phyloP scores from a whole-genome alignment of 306 rosid genomes.

The Styphnolobium japonicum region DNA sequence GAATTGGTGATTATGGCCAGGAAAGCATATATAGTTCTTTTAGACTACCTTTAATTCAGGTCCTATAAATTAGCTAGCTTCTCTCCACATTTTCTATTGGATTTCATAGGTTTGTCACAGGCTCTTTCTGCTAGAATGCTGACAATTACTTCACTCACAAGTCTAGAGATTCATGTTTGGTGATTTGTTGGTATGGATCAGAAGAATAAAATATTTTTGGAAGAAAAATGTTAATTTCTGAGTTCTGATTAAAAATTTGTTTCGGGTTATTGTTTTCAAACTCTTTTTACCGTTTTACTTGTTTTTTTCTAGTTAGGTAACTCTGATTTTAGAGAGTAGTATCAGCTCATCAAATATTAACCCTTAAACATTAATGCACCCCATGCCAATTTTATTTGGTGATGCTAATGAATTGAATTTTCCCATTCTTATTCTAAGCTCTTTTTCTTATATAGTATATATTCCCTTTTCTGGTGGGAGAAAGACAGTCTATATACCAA shows the following conservation, averaged over 20 bases:
- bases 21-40: background rate
- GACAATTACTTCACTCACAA: background rate
- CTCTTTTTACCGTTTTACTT: background rate
- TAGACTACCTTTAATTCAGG: background rate
- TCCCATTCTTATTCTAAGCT: background rate
- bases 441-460: background rate
- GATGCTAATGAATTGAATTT: no score
- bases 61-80: background rate
- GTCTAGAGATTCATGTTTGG: background rate
- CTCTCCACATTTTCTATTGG: background rate
- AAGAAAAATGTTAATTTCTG: background rate
- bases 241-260: background rate
- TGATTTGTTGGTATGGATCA: background rate
- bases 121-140: background rate
- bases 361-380: background rate
- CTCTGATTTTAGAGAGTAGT: background rate
- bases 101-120: background rate
- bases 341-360: background rate
- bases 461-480: background rate
- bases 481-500: background rate
- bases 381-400: no score
- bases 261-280: background rate
- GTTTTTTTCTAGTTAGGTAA: background rate
- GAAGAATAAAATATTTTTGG: background rate
- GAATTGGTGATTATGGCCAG: background rate